A percentile compares a stretch with the other conserved stretches of the same genome.
Conservation (phyloP, 2,329 filamentous ascomycete genomes). For the Neocatenulostroma microsporum region DNA sequence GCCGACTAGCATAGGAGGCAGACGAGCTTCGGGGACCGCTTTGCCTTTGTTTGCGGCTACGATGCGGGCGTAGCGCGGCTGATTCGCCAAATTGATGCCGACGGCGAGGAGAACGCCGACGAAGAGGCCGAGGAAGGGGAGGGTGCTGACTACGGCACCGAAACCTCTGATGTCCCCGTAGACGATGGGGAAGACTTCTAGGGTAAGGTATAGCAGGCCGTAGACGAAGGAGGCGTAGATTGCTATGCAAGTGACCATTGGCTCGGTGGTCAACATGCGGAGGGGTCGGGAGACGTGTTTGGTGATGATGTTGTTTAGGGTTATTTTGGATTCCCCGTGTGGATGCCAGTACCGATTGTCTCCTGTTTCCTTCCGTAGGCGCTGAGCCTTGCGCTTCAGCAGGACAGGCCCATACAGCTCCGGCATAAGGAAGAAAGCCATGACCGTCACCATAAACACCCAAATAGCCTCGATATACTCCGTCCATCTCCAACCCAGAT, state of each 20-base stretch:
- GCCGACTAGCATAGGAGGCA: constrained; percentile 42
- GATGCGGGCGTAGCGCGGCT: constrained; percentile 38
- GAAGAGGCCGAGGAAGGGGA: constrained; percentile 42
- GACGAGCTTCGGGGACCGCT: constrained; percentile 29
- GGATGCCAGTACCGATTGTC: constrained; percentile 38
- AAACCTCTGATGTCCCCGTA: constrained; percentile 39
- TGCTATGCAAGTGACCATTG: constrained; percentile 44
- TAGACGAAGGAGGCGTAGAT: constrained; percentile 43
- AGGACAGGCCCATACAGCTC: constrained; percentile 36
- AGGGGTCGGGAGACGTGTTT: constrained; percentile 38
- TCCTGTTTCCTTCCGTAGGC: constrained; percentile 33
- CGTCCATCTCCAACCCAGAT: constrained; percentile 41
- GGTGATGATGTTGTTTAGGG: constrained; percentile 33
- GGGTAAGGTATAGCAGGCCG: constrained; percentile 39
- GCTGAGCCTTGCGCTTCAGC: constrained; percentile 33
- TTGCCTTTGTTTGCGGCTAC: constrained; percentile 29
- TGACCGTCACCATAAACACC: constrained; percentile 23
- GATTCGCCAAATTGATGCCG: constrained; percentile 39
- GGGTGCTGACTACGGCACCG: constrained; percentile 34
- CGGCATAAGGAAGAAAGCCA: constrained; percentile 30
- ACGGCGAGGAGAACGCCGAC: constrained; percentile 35
- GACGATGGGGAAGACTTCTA: constrained; percentile 43
- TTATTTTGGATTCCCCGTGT: constrained; percentile 38
- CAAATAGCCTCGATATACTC: constrained; percentile 39
- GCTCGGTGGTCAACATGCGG: constrained; percentile 41